Percentiles rank a stretch among this genome's conserved stretches.
These are phyloP conservation scores for Fraxinus dipetala DNA, from an alignment of 305 asterid genomes.

Conservation along the genomic window DNA sequence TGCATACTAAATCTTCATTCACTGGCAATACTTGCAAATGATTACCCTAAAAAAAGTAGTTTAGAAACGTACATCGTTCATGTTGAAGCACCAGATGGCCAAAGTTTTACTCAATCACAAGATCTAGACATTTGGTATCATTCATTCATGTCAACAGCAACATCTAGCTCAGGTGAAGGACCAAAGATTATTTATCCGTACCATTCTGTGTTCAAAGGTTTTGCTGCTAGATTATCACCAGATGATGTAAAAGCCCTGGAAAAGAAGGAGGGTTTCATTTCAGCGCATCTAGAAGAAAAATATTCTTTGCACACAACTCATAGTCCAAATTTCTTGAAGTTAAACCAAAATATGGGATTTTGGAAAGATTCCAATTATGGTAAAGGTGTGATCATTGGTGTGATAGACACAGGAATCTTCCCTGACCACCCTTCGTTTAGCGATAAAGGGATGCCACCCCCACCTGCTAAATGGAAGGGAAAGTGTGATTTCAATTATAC, in stretches of 20 bases:
- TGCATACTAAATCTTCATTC: slow-evolving; percentile 1
- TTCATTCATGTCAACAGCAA: slow-evolving; percentile 31
- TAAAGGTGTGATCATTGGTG: slow-evolving; percentile 24
- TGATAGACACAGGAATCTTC: slow-evolving; percentile 17
- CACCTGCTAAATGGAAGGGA: slow-evolving; percentile 28
- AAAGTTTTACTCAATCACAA: not conserved
- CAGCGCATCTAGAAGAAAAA: slow-evolving; percentile 24
- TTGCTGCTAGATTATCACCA: slow-evolving; percentile 37
- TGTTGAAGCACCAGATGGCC: slow-evolving; percentile 16
- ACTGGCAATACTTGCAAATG: not conserved
- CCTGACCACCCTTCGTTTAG: slow-evolving; percentile 26
- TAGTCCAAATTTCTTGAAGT: slow-evolving; percentile 18
- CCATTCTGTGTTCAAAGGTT: slow-evolving; percentile 34
- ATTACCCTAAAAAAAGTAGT: not conserved
- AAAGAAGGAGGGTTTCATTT: slow-evolving; percentile 32
- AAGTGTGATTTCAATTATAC: slow-evolving; percentile 10
- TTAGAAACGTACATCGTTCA: slow-evolving; percentile 19
- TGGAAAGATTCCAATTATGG: slow-evolving; percentile 24
- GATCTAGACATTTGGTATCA: slow-evolving; percentile 30
- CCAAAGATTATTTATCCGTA: slow-evolving; percentile 29
- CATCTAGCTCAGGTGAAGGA: slow-evolving; percentile 9
- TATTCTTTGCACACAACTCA: slow-evolving; percentile 15
- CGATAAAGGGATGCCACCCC: slow-evolving; percentile 26
- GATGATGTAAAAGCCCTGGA: slow-evolving; percentile 33
- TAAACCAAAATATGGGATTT: slow-evolving; percentile 15